Conservation (phyloP, 2,329 filamentous ascomycete genomes). For the Arachnomyces sp. region DNA sequence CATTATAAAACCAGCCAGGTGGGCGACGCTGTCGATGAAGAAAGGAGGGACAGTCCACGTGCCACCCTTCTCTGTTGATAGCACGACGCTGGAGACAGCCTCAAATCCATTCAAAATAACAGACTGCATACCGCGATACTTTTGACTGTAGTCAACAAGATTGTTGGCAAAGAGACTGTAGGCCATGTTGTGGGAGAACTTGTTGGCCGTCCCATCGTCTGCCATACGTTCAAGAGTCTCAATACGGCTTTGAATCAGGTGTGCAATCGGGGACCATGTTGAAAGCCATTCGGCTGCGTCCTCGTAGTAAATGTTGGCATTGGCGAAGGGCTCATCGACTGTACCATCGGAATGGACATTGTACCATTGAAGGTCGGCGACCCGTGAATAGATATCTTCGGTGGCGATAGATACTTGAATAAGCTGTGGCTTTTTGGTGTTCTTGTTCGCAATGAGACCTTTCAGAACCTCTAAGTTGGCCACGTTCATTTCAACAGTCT, state of each 20-base stretch:
- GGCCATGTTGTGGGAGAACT: slow-evolving; percentile 5
- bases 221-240: slow-evolving; percentile 19
- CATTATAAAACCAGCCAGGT: slow-evolving; percentile 28
- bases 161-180: slow-evolving; percentile 12
- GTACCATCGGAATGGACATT: slow-evolving; percentile 17
- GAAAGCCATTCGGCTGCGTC: slow-evolving; percentile 17
- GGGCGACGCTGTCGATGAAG: slow-evolving; percentile 32
- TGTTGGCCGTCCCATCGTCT: slow-evolving; percentile 17
- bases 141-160: slow-evolving; percentile 19
- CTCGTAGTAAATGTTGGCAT: slow-evolving; percentile 15
- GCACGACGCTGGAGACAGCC: slow-evolving; percentile 22
- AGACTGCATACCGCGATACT: slow-evolving; percentile 20
- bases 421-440: too few species aligned
- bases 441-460: slow-evolving; percentile 38
- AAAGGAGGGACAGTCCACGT: slow-evolving; percentile 27
- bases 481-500: slow-evolving; percentile 27
- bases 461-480: slow-evolving; percentile 40
- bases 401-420: slow-evolving; percentile 25
- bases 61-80: slow-evolving; percentile 18
- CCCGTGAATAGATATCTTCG: slow-evolving; percentile 47
- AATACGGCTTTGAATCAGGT: slow-evolving; percentile 21
- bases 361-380: slow-evolving; percentile 17
- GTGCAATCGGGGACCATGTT: slow-evolving; percentile 17
- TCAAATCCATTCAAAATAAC: slow-evolving; percentile 24
- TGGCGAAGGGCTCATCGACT: slow-evolving; percentile 19